Base-by-base conservation (phyloP, 2,329 filamentous ascomycete genomes). In the Cladophialophora carrionii region DNA sequence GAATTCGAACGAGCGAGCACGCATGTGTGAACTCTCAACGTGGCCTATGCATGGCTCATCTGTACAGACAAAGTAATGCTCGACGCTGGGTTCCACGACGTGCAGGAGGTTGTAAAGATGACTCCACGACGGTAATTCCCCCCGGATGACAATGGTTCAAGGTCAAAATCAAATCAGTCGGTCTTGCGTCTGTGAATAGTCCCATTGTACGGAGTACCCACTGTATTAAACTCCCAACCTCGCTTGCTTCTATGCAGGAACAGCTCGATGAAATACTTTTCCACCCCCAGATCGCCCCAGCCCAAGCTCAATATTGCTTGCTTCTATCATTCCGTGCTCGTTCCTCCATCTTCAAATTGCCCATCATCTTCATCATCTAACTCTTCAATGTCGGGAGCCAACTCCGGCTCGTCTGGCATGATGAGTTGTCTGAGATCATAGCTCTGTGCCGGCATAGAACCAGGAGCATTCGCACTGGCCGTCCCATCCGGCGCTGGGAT, bases 11-110 rank as follows among this genome's bases (percentile, higher is more conserved):
- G 46, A 9, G 61, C 61, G 26, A 64, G 62, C 37, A 26, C 37
- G 8, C 29, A 17, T 22, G 22, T 56, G 4, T 57, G 57, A 2
- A 64, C 37, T 22, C 48, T 64, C 22, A 57, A 64, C 51, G 52
- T n/a, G n/a, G n/a, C n/a, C n/a, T n/a, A n/a, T n/a, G n/a, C n/a
- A n/a, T 64, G 22, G 62, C 62, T n/a, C 62, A 64, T 41, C 49
- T 52, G 14, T 57, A 64, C 14, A 61, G 49, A 51, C 46, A 60
- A 5, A 67, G 64, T n/a, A 57, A 54, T 63, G 70, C 62, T 65
- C 37, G 67, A 72, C 3, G 70, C 71, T 32, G 72, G 72, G 3
- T 74, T 73, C 56, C 56, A 53, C 10, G 70, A 73, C 34, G 63
- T 74, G 26, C 52, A 31, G 34, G 66, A 72, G 37, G 31, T 59